Base-by-base conservation (phyloP, 2,329 filamentous ascomycete species). In the Paecilomyces fulvus region DNA sequence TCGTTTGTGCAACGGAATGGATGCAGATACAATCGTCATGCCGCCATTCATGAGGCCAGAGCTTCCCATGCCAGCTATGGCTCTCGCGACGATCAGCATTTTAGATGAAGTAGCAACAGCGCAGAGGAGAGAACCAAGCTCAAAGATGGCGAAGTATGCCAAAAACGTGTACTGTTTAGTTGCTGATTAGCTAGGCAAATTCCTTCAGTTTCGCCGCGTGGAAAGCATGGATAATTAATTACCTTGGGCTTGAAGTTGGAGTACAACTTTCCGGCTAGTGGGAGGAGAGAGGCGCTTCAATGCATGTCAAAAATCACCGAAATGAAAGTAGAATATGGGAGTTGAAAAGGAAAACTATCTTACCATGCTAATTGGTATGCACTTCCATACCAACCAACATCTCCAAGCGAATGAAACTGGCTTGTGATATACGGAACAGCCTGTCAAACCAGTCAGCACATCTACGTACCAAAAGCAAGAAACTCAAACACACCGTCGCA, bases 201-300 rank as follows among this genome's bases (percentile, higher is more conserved):
- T 43, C 33, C 9, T 14, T 9, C 12, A 43, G 33, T 12, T 43
- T 43, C 33, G 33, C 33, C 3, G 12, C 33, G 33, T 3, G 3
- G 17, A 43, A 14, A 17, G 17, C 17, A 9, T 43, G 9, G 33
- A 3, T 12, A 9, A 17, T 43, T 17, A 3, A 33, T 56, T 56
- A 70, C 70, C 63, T 72, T 71, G n/a, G 66, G 60, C n/a, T 60
- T 70, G 51, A 77, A 75, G 25, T 74, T 67, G 2, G 65, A 75
- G 58, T 81, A 83, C 0, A 83, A 55, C 61, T 78, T 82, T 1
- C 80, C 81, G 0, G 77, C 74, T 12, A 83, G 69, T 1, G 79
- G 79, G 55, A 81, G 79, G 2, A 82, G 63, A 11, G 78, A 74
- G 49, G 77, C 74, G 56, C 78, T 81, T 28, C 7, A 28, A 28